Conservation (phyloP, 2,329 filamentous ascomycete species). For the Cercospora sp. region DNA sequence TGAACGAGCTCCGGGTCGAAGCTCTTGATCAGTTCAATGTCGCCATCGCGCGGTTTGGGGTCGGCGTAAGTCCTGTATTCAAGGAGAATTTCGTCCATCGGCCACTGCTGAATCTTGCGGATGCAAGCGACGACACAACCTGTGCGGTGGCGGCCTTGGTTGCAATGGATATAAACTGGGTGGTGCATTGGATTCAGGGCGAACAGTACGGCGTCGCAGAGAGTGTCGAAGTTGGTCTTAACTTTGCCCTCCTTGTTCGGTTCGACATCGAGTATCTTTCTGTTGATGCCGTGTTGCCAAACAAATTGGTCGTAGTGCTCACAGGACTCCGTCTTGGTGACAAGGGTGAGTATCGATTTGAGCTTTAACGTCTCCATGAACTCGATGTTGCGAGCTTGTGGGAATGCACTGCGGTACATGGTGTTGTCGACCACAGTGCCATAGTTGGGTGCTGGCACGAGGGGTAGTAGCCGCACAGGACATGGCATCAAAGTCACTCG, state of each 20-base stretch:
- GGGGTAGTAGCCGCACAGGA: conserved; percentile 41
- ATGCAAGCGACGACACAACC: conserved; percentile 83
- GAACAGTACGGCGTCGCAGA: conserved; percentile 69
- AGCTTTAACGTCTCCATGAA: conserved; percentile 69
- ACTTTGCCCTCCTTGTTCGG: conserved; percentile 79
- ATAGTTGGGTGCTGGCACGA: conserved; percentile 68
- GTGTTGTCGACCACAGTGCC: conserved; percentile 68
- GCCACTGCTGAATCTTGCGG: conserved; percentile 71
- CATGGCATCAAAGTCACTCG: conserved; percentile 25
- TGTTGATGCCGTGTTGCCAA: conserved; percentile 64
- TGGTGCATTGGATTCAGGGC: conserved; percentile 72
- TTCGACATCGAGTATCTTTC: conserved; percentile 73
- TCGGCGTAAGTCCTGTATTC: conserved; percentile 69
- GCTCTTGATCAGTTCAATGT: conserved; percentile 46
- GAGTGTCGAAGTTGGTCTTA: conserved; percentile 62
- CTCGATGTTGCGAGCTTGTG: conserved; percentile 66
- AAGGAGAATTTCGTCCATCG: conserved; percentile 60
- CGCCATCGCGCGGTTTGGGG: conserved; percentile 51
- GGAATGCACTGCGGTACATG: conserved; percentile 82
- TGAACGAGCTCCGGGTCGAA: conserved; percentile 47
- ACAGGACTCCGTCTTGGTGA: conserved; percentile 45
- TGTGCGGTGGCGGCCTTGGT: conserved; percentile 90
- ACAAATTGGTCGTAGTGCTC: conserved; percentile 62
- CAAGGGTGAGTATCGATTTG: conserved; percentile 71
- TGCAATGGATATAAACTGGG: conserved; percentile 86